These are phyloP conservation scores for Aureobasidium melanogenum DNA, from an alignment of 2,329 filamentous ascomycete species.

Conservation along the genomic window DNA sequence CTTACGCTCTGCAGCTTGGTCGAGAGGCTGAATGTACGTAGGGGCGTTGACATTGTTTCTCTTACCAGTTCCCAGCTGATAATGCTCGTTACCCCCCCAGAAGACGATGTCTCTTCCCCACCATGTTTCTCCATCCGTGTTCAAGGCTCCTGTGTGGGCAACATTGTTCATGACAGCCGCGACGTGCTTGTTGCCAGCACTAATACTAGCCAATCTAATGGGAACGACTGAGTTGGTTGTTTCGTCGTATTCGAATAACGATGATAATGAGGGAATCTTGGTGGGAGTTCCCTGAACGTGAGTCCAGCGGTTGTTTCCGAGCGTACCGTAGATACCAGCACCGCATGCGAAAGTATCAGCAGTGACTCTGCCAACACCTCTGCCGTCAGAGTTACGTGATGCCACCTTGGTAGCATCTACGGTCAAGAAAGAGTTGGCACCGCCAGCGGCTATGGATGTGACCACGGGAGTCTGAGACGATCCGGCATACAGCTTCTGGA, in stretches of 20 bases:
- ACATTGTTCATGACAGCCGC: slow-evolving; percentile 78
- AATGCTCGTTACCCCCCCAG: slow-evolving; percentile 93
- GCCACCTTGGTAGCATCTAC: slow-evolving; percentile 63
- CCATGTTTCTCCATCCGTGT: slow-evolving; percentile 62
- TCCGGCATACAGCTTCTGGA: slow-evolving; percentile 63
- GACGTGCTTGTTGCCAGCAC: slow-evolving; percentile 70
- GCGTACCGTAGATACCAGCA: slow-evolving; percentile 70
- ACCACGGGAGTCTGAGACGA: slow-evolving; percentile 56
- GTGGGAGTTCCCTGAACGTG: slow-evolving; percentile 70
- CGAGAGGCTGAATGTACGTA: slow-evolving; percentile 68
- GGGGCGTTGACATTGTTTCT: slow-evolving; percentile 70
- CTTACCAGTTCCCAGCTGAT: slow-evolving; percentile 86
- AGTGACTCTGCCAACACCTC: slow-evolving; percentile 48
- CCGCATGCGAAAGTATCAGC: slow-evolving; percentile 83
- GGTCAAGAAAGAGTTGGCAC: slow-evolving; percentile 77
- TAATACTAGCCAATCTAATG: slow-evolving; percentile 66
- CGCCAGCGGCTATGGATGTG: slow-evolving; percentile 75
- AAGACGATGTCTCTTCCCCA: slow-evolving; percentile 84
- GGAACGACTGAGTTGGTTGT: slow-evolving; percentile 56
- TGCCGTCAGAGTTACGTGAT: slow-evolving; percentile 24
- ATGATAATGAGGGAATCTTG: slow-evolving; percentile 76
- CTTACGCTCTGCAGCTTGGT: slow-evolving; percentile 53
- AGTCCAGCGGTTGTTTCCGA: slow-evolving; percentile 83
- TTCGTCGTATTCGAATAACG: slow-evolving; percentile 83
- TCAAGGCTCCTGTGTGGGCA: slow-evolving; percentile 41